A percentile compares a stretch with the other conserved stretches of the same genome.
These are phyloP conservation scores for Delonix regia DNA, from an alignment of 306 rosid species.

Conservation along the genomic window DNA sequence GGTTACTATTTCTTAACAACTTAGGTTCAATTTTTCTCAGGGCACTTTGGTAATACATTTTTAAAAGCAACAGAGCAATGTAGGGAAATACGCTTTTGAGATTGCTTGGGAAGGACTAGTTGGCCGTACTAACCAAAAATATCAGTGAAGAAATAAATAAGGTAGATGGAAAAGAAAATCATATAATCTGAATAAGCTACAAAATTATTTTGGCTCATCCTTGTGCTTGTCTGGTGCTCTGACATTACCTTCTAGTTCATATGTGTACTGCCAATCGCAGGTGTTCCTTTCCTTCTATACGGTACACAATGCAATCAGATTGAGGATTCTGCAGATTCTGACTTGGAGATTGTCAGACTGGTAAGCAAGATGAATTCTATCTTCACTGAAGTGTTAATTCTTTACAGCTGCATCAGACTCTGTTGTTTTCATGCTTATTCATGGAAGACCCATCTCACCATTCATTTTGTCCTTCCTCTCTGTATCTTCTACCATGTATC, in stretches of 20 bases:
- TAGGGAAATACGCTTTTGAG: neutral
- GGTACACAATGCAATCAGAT: conserved; percentile 16
- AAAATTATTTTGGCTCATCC: neutral
- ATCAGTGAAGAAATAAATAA: neutral
- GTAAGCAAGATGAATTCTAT: conserved; percentile 30
- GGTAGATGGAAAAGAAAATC: neutral
- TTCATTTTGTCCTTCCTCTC: neutral
- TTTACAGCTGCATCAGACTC: conserved; percentile 24
- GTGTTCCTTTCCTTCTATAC: conserved; percentile 21
- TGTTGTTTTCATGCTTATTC: conserved; percentile 19
- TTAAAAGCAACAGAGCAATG: neutral
- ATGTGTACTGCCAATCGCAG: conserved; percentile 10
- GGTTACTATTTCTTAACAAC: neutral
- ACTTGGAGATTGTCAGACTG: conserved; percentile 28
- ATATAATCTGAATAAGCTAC: neutral
- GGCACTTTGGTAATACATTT: neutral
- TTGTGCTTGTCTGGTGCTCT: conserved; percentile 34
- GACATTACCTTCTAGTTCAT: conserved; percentile 37
- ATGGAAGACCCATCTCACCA: conserved; percentile 13
- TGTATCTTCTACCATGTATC: conserved; percentile 20
- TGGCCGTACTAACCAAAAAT: neutral
- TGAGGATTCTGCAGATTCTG: conserved; percentile 43
- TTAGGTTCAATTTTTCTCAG: neutral
- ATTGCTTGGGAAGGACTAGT: neutral
- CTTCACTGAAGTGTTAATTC: conserved; percentile 34